Evolutionary conservation across 768 basidiomycete species (phyloP).

Genomic region (Mycena capillaripes): DNA sequence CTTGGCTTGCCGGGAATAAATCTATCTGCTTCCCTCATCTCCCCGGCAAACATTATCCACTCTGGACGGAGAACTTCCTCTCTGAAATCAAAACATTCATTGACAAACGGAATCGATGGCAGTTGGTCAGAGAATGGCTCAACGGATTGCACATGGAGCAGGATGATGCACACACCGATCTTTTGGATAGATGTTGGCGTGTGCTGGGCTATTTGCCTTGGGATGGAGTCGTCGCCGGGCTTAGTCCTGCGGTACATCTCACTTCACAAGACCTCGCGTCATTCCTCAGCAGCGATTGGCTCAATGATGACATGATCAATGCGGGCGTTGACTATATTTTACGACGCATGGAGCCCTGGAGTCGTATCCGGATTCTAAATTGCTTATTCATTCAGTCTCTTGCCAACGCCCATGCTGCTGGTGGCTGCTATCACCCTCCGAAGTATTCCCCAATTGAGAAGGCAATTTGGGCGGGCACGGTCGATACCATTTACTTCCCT

Average conservation of each 20-base stretch:
- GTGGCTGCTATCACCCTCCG: neutral
- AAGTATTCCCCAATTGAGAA: neutral
- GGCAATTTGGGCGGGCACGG: neutral
- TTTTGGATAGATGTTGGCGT: neutral
- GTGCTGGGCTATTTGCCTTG: neutral
- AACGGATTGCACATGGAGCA: neutral
- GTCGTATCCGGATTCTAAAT: slow-evolving; percentile 4
- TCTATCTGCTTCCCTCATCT: slow-evolving; percentile 8
- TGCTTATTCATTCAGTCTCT: slow-evolving; percentile 8
- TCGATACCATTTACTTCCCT: neutral
- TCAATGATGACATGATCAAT: slow-evolving; percentile 21
- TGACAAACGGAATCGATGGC: neutral
- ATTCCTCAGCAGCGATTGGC: slow-evolving; percentile 1
- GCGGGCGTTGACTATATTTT: slow-evolving; percentile 6
- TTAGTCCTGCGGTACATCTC: slow-evolving; percentile 8
- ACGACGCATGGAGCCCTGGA: neutral
- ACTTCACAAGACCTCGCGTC: slow-evolving; percentile 1
- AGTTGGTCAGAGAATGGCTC: neutral
- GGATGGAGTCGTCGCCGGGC: neutral
- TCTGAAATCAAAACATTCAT: neutral
- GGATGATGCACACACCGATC: neutral
- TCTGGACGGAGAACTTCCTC: slow-evolving; percentile 9
- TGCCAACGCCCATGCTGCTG: neutral
- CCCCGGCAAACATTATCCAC: neutral
- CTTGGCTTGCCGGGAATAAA: neutral